Evolutionary conservation across 345 rosid species (phyloP).

Genomic region (Dipteronia sinensis): DNA sequence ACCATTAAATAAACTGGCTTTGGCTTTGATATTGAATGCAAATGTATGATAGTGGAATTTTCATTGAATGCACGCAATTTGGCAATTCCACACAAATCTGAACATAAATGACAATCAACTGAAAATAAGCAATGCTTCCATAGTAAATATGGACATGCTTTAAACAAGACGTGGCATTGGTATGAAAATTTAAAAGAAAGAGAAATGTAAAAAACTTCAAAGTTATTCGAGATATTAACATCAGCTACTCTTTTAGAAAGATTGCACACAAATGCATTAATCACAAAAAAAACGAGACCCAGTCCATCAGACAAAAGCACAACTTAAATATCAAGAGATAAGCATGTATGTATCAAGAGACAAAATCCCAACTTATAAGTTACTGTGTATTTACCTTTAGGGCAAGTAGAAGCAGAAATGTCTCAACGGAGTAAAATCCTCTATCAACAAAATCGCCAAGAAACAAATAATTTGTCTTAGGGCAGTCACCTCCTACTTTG

Average conservation of each 20-base stretch:
- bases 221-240: background rate
- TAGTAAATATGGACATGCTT: background rate
- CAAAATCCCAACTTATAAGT: no score
- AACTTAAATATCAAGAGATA: background rate
- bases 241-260: background rate
- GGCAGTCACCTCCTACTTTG: slow-evolving; percentile 95
- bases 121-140: background rate
- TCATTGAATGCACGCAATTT: background rate
- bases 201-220: background rate
- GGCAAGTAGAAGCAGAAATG: slow-evolving; percentile 90
- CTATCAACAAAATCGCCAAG: slow-evolving; percentile 98
- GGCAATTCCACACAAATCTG: background rate
- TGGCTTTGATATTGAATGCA: background rate
- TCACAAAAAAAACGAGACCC: background rate
- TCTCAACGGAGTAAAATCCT: slow-evolving; percentile 96
- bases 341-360: background rate
- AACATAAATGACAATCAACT: no score
- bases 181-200: background rate
- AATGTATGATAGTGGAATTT: background rate
- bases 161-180: background rate
- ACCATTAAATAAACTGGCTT: background rate
- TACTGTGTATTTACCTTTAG: slow-evolving; percentile 62
- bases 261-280: background rate
- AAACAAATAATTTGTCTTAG: slow-evolving; percentile 92
- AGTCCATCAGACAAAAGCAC: background rate